These are phyloP conservation scores for Nematocida major DNA, from an alignment of 371 early-diverging fungal species.

Conservation along the genomic window DNA sequence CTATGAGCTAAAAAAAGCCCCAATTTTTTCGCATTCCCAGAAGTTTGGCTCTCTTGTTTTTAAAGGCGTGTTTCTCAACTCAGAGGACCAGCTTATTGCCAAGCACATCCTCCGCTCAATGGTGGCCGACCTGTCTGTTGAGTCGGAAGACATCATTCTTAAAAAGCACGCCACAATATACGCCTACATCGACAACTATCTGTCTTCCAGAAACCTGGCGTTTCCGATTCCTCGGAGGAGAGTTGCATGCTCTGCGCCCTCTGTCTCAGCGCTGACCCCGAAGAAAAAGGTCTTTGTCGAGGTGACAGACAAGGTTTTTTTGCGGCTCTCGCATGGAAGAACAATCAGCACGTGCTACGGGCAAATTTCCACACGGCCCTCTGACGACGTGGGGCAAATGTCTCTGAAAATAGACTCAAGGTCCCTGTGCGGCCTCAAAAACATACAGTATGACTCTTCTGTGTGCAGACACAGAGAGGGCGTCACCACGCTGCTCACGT, in stretches of 20 bases:
- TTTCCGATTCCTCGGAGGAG: constrained; percentile 46
- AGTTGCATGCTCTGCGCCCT: neutral
- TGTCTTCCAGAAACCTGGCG: constrained; percentile 34
- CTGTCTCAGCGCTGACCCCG: neutral
- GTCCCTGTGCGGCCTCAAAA: constrained; percentile 28
- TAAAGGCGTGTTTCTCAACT: constrained; percentile 29
- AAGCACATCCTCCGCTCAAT: constrained; percentile 20
- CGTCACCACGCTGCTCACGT: constrained; percentile 36
- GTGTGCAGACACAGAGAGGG: constrained; percentile 42
- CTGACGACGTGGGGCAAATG: constrained; percentile 37
- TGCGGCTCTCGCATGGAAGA: constrained; percentile 9
- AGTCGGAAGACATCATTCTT: neutral
- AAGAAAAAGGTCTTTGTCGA: constrained; percentile 48
- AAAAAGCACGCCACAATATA: constrained; percentile 46
- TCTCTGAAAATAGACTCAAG: constrained; percentile 44
- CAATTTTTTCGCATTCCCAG: constrained; percentile 24
- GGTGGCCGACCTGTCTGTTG: constrained; percentile 19
- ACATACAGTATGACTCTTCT: constrained; percentile 28
- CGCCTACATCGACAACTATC: constrained; percentile 50
- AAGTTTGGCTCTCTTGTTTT: constrained; percentile 24
- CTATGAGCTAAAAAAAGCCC: neutral
- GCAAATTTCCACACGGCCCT: constrained; percentile 11
- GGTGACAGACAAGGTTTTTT: constrained; percentile 26
- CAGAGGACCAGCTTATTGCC: constrained; percentile 36
- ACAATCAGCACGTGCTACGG: constrained; percentile 21